These are phyloP conservation scores for Kwoniella dendrophila DNA, from an alignment of 768 basidiomycete species.

Conservation along the genomic window DNA sequence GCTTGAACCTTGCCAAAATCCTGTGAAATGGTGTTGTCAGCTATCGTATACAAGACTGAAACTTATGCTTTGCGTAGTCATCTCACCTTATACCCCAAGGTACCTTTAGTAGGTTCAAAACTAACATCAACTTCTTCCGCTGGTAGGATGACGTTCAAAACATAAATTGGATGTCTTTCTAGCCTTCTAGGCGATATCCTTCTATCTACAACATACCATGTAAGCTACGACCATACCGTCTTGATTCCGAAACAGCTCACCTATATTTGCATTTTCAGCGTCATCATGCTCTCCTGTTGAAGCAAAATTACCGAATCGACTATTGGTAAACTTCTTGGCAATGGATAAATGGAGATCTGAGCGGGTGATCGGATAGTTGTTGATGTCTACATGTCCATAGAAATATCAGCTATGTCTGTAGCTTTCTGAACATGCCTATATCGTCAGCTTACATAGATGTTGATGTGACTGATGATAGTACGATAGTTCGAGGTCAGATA, in stretches of 20 bases:
- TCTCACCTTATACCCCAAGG: constrained; percentile 70
- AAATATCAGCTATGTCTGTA: constrained; percentile 21
- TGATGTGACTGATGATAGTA: constrained; percentile 81
- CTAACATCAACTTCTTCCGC: constrained; percentile 71
- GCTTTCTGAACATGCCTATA: neutral
- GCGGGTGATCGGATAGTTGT: constrained; percentile 33
- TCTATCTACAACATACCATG: constrained; percentile 10
- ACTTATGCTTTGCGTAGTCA: too few species aligned
- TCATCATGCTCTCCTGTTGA: constrained; percentile 16
- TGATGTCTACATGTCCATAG: constrained; percentile 29
- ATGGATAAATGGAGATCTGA: constrained; percentile 38
- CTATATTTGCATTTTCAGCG: neutral
- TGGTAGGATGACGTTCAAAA: constrained; percentile 73
- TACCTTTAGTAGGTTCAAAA: constrained; percentile 74
- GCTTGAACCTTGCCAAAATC: constrained; percentile 62
- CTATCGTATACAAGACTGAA: too few species aligned
- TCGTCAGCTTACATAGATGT: constrained; percentile 71
- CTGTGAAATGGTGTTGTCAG: neutral
- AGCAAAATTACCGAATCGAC: constrained; percentile 28
- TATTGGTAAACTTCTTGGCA: constrained; percentile 27
- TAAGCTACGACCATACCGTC: too few species aligned
- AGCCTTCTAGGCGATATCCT: constrained; percentile 76
- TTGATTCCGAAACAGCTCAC: too few species aligned
- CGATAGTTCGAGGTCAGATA: too few species aligned
- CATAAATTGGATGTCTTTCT: constrained; percentile 80